Percentiles rank a stretch among this genome's conserved stretches.
Evolutionary conservation across 257 asterid genomes (phyloP).

Genomic region (Solanum commersonii): DNA sequence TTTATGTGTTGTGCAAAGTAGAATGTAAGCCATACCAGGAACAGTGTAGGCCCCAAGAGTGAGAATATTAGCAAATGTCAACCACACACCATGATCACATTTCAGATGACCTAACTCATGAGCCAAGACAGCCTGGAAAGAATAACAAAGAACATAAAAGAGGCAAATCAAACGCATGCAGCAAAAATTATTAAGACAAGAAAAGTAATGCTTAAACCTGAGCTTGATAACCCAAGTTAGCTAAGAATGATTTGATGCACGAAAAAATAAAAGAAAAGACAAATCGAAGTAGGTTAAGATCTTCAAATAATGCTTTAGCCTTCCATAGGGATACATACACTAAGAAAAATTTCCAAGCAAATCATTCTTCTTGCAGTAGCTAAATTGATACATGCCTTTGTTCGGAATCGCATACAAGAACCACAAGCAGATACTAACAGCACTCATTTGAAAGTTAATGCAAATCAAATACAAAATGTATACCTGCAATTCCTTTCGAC

Average conservation of each 20-base stretch:
- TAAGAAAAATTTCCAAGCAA: background rate
- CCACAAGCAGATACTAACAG: background rate
- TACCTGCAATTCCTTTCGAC: slow-evolving; percentile 87
- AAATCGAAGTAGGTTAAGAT: background rate
- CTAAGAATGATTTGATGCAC: background rate
- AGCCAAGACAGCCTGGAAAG: slow-evolving; percentile 87
- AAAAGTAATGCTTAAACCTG: background rate
- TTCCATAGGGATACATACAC: background rate
- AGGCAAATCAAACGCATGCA: background rate
- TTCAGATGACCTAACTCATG: slow-evolving; percentile 92
- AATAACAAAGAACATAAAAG: background rate
- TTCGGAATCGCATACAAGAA: background rate
- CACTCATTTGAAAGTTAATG: background rate
- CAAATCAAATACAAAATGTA: background rate
- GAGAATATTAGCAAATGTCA: slow-evolving; percentile 79
- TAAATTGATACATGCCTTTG: background rate
- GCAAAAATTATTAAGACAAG: background rate
- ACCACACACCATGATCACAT: slow-evolving; percentile 97
- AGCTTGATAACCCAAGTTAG: background rate
- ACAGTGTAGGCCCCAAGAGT: slow-evolving; percentile 81
- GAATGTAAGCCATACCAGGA: slow-evolving; percentile 48
- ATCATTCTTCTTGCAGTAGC: background rate
- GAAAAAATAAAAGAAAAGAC: background rate
- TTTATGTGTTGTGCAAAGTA: background rate
- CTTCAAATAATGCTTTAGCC: background rate